Evolutionary conservation across 2,329 filamentous ascomycete genomes (phyloP).

Genomic region (Purpureocillium lavendulum): DNA sequence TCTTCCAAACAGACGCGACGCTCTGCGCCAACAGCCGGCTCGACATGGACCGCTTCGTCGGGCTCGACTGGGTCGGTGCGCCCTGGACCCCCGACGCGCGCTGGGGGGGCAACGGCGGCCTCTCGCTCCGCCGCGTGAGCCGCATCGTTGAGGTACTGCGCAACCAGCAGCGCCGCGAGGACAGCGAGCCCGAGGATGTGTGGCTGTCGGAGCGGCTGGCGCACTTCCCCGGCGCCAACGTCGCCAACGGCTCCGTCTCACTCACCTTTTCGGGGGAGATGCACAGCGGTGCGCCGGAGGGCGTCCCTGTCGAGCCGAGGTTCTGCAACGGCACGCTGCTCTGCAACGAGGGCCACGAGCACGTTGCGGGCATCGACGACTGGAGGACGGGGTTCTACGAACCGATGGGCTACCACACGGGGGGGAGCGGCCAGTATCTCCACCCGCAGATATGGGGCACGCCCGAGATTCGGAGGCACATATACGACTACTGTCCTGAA

Average conservation of each 20-base stretch:
- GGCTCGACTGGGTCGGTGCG: slow-evolving; percentile 46
- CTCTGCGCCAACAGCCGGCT: slow-evolving; percentile 42
- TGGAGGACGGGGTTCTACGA: slow-evolving; percentile 45
- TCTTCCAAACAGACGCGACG: slow-evolving; percentile 48
- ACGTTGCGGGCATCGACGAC: slow-evolving; percentile 35
- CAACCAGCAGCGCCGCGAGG: slow-evolving; percentile 33
- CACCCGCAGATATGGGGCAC: slow-evolving; percentile 40
- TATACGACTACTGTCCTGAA: slow-evolving; percentile 51
- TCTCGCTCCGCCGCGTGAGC: slow-evolving; percentile 44
- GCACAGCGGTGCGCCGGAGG: slow-evolving; percentile 21
- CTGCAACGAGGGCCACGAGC: slow-evolving; percentile 11
- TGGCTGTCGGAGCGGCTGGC: slow-evolving; percentile 46
- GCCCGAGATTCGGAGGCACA: slow-evolving; percentile 35
- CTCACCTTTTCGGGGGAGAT: slow-evolving; percentile 43
- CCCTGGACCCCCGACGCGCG: slow-evolving; percentile 34
- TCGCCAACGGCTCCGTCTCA: slow-evolving; percentile 43
- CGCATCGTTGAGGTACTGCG: slow-evolving; percentile 43
- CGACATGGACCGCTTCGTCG: slow-evolving; percentile 40
- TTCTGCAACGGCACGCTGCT: slow-evolving; percentile 17
- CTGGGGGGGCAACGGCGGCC: slow-evolving; percentile 43
- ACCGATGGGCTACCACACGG: slow-evolving; percentile 52
- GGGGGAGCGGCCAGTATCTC: slow-evolving; percentile 36
- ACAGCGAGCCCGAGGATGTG: slow-evolving; percentile 44
- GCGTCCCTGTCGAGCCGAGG: slow-evolving; percentile 8
- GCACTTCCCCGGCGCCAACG: slow-evolving; percentile 35